phyloP scores from a whole-genome alignment of 2,329 filamentous ascomycete genomes.

The Madurella mycetomatis region DNA sequence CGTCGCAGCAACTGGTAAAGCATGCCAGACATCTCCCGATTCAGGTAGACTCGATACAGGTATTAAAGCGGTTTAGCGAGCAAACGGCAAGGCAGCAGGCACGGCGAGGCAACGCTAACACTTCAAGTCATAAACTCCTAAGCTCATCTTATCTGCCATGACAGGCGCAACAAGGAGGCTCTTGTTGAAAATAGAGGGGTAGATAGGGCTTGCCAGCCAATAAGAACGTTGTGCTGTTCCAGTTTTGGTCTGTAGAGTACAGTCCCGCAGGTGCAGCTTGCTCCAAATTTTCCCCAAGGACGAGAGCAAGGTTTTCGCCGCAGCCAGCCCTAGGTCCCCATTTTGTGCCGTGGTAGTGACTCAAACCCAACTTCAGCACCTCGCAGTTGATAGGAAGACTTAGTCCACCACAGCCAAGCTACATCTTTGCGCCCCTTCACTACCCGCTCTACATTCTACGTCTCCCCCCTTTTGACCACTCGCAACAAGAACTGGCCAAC shows the following conservation, averaged over 20 bases:
- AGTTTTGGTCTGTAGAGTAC: no score
- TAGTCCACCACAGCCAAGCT: neutral
- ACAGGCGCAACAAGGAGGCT: no score
- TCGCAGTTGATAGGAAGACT: neutral
- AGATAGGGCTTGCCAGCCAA: neutral
- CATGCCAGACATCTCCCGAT: no score
- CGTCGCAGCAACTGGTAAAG: no score
- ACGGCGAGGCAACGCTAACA: no score
- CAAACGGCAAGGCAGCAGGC: no score
- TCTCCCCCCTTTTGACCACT: neutral
- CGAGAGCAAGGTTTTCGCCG: slow-evolving; percentile 14
- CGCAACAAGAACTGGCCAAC: slow-evolving; percentile 1
- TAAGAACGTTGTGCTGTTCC: neutral
- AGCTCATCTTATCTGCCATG: no score
- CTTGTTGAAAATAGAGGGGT: no score
- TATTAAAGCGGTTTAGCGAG: no score
- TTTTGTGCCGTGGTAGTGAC: slow-evolving; percentile 16
- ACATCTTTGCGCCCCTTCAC: neutral
- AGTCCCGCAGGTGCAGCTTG: neutral
- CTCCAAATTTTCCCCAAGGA: slow-evolving; percentile 10
- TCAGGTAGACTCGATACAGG: no score
- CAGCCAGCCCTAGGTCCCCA: slow-evolving; percentile 7
- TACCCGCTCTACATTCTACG: neutral
- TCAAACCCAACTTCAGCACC: slow-evolving; percentile 7
- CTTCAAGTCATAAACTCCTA: no score